Evolutionary conservation across 78 protist genomes (phyloP), one percentile per base, ranked within the genome.

Genomic region (Monocercomonoides exilis): DNA sequence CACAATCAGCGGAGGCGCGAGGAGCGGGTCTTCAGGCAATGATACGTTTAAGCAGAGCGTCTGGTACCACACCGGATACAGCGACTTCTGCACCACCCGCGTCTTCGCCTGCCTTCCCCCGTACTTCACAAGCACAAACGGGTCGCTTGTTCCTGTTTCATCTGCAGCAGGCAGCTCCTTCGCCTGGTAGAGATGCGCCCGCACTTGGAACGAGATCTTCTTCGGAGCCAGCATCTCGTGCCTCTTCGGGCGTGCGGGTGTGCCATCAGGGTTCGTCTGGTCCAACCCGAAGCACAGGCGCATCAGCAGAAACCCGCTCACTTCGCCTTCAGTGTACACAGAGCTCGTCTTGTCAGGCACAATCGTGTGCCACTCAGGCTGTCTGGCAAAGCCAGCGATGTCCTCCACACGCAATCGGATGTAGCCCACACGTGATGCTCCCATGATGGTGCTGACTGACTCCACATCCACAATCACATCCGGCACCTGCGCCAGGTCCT

Each of bases 291-390:
- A 44, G 21, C 11, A 29, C 45, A 80, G 45, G 33, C 33, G 21
- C 6, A 42, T 32, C 86, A 84, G 21, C 36, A 84, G 86, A 84
- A 84, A 84, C 41, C 86, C 86, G 85, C 11, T 4, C 38, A 84
- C 6, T 45, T 5, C 21, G 45, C 86, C 86, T n/a, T 84, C 86
- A n/a, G 33, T 4, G 77, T 32, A 84, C 38, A 6, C 6, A 29
- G 46, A 5, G 63, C 5, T 4, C 5, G 5, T 5, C 46, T n/a
- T 84, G 77, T 84, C 86, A 33, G 88, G 88, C 38, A 77, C 44
- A 21, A 86, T 34, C 6, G 5, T 3, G 88, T 46, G 4, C 88
- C 88, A 86, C 3, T 42, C 21, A 11, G 88, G 77, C 34, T 6
- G 21, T 21, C 21, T 34, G 81, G 21, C 21, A 29, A 46, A 44